Evolutionary conservation across 768 basidiomycete genomes (phyloP).

Genomic region (Collybiopsis luxurians): DNA sequence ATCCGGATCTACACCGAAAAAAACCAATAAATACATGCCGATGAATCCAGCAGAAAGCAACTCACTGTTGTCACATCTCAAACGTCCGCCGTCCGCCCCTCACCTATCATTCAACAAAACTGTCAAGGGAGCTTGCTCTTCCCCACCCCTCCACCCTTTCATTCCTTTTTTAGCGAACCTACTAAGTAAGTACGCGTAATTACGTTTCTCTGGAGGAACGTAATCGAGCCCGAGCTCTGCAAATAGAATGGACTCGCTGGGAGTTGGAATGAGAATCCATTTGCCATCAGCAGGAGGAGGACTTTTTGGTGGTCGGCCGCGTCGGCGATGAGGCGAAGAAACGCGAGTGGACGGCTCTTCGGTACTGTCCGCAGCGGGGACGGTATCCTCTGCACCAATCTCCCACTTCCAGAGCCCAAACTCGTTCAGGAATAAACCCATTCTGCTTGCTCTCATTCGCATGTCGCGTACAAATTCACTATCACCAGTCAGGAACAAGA

Average conservation of each 20-base stretch:
- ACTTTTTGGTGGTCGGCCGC: background rate
- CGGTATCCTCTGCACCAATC: background rate
- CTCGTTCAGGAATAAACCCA: constrained; percentile 40
- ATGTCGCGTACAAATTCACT: constrained; percentile 31
- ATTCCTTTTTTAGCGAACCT: background rate
- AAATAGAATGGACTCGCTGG: constrained; percentile 23
- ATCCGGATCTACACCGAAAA: too few relatives aligned
- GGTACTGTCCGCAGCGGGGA: background rate
- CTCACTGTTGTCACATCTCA: too few relatives aligned
- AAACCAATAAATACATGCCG: too few relatives aligned
- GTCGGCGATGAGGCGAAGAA: background rate
- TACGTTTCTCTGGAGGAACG: constrained; percentile 25
- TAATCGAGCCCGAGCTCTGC: constrained; percentile 21
- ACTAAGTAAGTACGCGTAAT: constrained; percentile 15
- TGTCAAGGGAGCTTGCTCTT: background rate
- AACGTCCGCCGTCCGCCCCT: too few relatives aligned
- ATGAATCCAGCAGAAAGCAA: too few relatives aligned
- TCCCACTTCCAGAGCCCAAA: constrained; percentile 44
- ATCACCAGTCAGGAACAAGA: constrained; percentile 43
- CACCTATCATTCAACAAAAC: background rate
- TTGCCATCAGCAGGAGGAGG: constrained; percentile 8
- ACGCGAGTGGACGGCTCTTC: background rate
- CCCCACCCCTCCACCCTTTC: background rate
- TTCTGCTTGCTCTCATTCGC: constrained; percentile 26
- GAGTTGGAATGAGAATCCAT: constrained; percentile 19